Evolutionary conservation across 2,329 filamentous ascomycete genomes (phyloP), one percentile per base, ranked within the genome.

Genomic region (Epichloe sibirici): DNA sequence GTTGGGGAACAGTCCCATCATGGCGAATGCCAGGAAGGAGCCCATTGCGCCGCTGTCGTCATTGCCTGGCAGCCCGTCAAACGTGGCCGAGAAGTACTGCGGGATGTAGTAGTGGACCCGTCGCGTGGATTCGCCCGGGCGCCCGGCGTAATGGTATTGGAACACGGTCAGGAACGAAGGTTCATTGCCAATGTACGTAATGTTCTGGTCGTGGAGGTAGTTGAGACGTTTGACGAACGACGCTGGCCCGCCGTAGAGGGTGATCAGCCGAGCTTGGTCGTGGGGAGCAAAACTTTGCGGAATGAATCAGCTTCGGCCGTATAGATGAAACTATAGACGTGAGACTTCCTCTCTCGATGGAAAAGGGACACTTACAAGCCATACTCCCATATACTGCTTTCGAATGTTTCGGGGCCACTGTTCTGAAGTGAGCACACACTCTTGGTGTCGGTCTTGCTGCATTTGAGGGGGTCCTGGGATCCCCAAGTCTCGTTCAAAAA

Each of bases 11-110:
- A 87, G 66, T 0, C 84, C 84, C 70, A 87, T 78, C 83, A 87
- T 86, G 25, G 75, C 71, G 1, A 87, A 75, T 0, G 79, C 79
- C 0, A 81, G 69, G 55, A 86, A 87, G 0, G 76, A 77, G 17
- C 82, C 83, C 82, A 87, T 86, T 0, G 84, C 81, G 4, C 84
- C 84, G 46, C 74, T 77, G 62, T 88, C 84, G 54, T 87, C 83
- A 61, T 87, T 88, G 0, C 84, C 85, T 0, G 84, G 82, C 7
- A 88, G 75, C 0, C 83, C 84, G 2, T 66, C 68, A 0, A 78
- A 67, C 0, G 76, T 77, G 1, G 78, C 74, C 58, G 77, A 75
- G 69, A 87, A 88, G 59, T 74, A 78, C 0, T 71, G 70, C 0
- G 83, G 83, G 44, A 87, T 85, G 60, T 86, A 86, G 58, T 71